Evolutionary conservation across 129 eudicot species (phyloP).

Genomic region (Calendula officinalis): DNA sequence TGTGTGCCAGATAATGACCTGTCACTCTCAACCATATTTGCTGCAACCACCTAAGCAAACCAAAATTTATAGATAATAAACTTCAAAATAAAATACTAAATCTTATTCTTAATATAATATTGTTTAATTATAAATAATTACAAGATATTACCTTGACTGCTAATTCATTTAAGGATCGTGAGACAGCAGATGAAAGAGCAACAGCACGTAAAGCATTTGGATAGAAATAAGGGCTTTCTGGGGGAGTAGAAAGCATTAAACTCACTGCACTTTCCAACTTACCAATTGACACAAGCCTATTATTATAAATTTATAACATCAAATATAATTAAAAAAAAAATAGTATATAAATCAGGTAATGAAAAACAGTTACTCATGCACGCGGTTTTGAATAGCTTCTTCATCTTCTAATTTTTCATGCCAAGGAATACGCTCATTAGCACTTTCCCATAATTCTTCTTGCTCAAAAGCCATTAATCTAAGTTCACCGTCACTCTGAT

Average conservation of each 20-base stretch:
- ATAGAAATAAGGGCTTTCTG: constrained; percentile 91
- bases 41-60: constrained; percentile 77
- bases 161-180: constrained; percentile 79
- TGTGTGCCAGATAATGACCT: constrained; percentile 93
- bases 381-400: constrained; percentile 89
- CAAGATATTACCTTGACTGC: constrained; percentile 68
- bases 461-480: constrained; percentile 84
- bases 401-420: constrained; percentile 89
- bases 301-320: constrained; percentile 13
- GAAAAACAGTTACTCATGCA: constrained; percentile 77
- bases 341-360: neutral
- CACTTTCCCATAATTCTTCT: constrained; percentile 83
- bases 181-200: constrained; percentile 98
- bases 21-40: constrained; percentile 90
- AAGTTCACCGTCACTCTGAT: constrained; percentile 70
- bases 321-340: neutral
- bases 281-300: constrained; percentile 90
- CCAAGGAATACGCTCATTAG: constrained; percentile 86
- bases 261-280: constrained; percentile 96
- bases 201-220: constrained; percentile 93
- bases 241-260: constrained; percentile 88
- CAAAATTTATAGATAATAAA: constrained; percentile 1
- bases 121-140: too few relatives aligned
- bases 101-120: too few relatives aligned
- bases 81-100: neutral